Base-by-base conservation (phyloP, 768 basidiomycete species). In the Leccinum imitatum region DNA sequence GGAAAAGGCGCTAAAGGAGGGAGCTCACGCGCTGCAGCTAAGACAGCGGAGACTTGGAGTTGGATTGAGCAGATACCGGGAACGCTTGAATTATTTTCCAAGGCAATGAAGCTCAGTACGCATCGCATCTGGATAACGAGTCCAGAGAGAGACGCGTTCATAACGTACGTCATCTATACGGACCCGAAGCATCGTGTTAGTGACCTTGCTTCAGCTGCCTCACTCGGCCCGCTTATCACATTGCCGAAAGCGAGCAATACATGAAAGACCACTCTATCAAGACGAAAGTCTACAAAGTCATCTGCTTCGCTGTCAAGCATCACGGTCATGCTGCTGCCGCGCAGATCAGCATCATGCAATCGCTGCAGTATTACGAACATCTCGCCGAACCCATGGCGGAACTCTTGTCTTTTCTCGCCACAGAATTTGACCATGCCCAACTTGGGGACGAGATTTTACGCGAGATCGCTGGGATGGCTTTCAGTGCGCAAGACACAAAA, bases 301-400 rank as follows among this genome's bases (percentile, higher is more conserved):
- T 98, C 57, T 98, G 94, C 73, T 76, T 89, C 53, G 89, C 96
- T 0, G 93, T 98, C 60, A 98, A 98, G 71, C 85, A 90, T 65
- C 95, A 98, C 63, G 86, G 83, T 4, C 95, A 98, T 65, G 80
- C 84, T 1, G 84, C 90, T 62, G 86, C 87, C 21, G 91, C 92
- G 0, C 94, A 96, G 69, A 95, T 91, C 61, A 84, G 82, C 61
- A 91, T 99, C 74, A 90, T 96, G 75, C 95, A 97, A 70, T 86
- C 84, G 51, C 78, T 99, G 14, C 94, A 95, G 61, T 96, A 95
- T 73, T 93, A 87, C 65, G 97, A 99, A 65, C 96, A 98, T 69
- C 83, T 97, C 21, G 86, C 92, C 0, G 96, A 98, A 68, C 88
- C 90, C 2, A 90, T 98, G 87, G 96, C 97, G 0, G 96, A 98